A percentile compares a stretch with the other conserved stretches of the same genome.
phyloP scores from a whole-genome alignment of 2,329 filamentous ascomycete genomes.

The Boeremia exigua region DNA sequence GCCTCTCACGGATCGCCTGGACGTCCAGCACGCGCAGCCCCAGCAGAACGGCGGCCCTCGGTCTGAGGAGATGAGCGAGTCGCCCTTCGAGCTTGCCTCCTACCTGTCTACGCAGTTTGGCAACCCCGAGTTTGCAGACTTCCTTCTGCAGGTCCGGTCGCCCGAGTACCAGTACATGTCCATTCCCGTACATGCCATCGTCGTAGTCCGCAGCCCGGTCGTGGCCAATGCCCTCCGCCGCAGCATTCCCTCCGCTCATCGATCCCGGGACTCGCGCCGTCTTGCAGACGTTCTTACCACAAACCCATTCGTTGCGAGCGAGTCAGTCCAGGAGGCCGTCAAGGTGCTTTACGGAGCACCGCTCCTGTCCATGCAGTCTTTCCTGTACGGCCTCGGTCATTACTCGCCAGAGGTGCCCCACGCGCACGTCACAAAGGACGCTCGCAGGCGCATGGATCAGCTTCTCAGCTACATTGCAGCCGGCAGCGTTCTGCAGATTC shows the following conservation, averaged over 20 bases:
- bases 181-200: conserved; percentile 44
- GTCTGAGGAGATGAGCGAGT: conserved; percentile 30
- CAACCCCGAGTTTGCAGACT: conserved; percentile 46
- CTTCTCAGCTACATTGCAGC: conserved; percentile 68
- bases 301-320: conserved; percentile 37
- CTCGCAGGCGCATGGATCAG: conserved; percentile 45
- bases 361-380: conserved; percentile 33
- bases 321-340: conserved; percentile 44
- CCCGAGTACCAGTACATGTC: conserved; percentile 35
- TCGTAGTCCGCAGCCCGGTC: conserved; percentile 44
- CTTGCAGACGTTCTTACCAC: conserved; percentile 35
- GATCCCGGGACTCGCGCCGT: conserved; percentile 33
- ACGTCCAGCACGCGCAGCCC: conserved; percentile 23
- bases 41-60: conserved; percentile 28
- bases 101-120: conserved; percentile 45
- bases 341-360: conserved; percentile 47
- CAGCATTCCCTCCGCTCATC: conserved; percentile 25
- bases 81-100: conserved; percentile 38
- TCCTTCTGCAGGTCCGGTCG: conserved; percentile 43
- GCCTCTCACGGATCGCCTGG: conserved; percentile 26
- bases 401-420: conserved; percentile 34
- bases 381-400: conserved; percentile 39
- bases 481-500: conserved; percentile 64
- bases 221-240: conserved; percentile 39
- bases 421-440: conserved; percentile 32